phyloP scores from a whole-genome alignment of 257 asterid species.

The Solanum chilense region DNA sequence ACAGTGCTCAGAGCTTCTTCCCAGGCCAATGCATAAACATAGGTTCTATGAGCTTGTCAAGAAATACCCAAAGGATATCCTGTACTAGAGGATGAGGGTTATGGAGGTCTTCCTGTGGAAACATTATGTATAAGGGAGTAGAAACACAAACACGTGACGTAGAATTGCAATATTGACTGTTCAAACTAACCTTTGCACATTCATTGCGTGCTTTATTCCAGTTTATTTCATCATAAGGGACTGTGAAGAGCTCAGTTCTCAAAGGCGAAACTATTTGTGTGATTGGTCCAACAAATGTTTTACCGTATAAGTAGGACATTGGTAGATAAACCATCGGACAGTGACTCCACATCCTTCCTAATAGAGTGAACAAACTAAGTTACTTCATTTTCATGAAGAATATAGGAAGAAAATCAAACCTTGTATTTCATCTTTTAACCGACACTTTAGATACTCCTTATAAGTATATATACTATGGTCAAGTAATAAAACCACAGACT shows the following conservation, averaged over 20 bases:
- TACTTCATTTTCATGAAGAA: too few relatives aligned
- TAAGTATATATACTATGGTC: not conserved
- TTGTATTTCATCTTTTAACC: not conserved
- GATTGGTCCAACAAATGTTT: constrained; percentile 78
- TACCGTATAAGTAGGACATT: constrained; percentile 89
- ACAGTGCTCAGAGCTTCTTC: constrained; percentile 54
- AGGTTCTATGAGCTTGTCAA: constrained; percentile 74
- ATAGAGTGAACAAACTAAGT: not conserved
- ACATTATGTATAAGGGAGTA: not conserved
- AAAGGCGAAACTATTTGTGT: constrained; percentile 77
- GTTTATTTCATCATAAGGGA: constrained; percentile 76
- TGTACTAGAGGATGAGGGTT: constrained; percentile 82
- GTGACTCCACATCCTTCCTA: constrained; percentile 99
- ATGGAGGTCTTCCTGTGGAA: constrained; percentile 83
- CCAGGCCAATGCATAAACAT: constrained; percentile 83
- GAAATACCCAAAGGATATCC: constrained; percentile 83
- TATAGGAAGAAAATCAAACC: not conserved
- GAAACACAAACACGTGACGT: not conserved
- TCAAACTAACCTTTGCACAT: constrained; percentile 75
- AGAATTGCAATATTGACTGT: not conserved
- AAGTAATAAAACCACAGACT: not conserved
- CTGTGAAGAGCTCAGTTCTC: constrained; percentile 72
- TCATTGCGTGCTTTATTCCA: constrained; percentile 78
- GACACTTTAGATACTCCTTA: not conserved
- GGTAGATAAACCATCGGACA: constrained; percentile 97